Base-by-base conservation (phyloP, 805 yeast genomes). In the Candida namnaoensis region DNA sequence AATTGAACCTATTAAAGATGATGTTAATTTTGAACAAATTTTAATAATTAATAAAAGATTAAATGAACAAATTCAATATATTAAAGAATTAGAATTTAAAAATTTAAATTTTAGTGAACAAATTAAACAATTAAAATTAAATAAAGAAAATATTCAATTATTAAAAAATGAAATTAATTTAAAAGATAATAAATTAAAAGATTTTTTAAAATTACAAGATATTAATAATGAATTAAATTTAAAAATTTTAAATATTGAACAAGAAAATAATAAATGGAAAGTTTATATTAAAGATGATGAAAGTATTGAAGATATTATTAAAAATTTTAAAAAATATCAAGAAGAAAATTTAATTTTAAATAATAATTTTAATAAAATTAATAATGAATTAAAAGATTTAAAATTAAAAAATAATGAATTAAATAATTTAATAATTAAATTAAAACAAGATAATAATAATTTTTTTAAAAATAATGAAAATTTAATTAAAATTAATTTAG, bases 131-230 rank as follows among this genome's bases (percentile, higher is more conserved):
- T 61, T 77, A 24, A 73, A 74, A 46, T 59, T 72, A 45, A 66
- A 68, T 44, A 64, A 74, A 45, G 57, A 60, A 27, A 69, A 73
- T 25, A 56, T 60, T 6, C 82, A 76, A 49, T 52, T 81, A 9
- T 58, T 81, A 32, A 74, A 71, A 47, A 81, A 76, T 46, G 82
- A 81, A 45, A 78, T 75, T 41, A 46, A 53, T 0, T 50, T 70
- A 0, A 54, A 80, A 32, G 53, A 58, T 23, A 57, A 62, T 15
- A 70, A 69, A 44, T 37, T 78, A 15, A 43, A 50, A 3, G 47
- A 52, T 9, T 53, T 72, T 37, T 74, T 72, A 27, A 56, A 53
- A 1, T 49, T 74, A 4, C 72, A 76, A 44, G 68, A 66, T 35
- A 66, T 68, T 36, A 64, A 65, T 14, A 69, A 73, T 33, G 69